Conservation (phyloP, 805 yeast genomes). For the Sugiyamaella chiloensis region DNA sequence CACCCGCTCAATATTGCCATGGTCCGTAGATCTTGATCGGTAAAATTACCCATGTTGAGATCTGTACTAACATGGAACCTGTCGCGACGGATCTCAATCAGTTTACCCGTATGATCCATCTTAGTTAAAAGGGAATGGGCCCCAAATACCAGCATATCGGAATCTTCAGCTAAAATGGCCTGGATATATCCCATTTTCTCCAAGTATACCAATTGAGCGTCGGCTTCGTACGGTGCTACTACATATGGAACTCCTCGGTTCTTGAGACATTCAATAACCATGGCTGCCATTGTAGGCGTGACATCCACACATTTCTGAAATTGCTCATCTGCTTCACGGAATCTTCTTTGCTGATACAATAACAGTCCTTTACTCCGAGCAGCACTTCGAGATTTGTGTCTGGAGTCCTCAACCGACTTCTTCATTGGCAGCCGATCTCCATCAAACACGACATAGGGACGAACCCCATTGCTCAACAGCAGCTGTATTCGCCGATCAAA, state of each 20-base stretch:
- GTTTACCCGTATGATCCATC: conserved; percentile 63
- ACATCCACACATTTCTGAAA: conserved; percentile 81
- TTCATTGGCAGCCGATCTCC: conserved; percentile 86
- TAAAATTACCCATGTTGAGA: conserved; percentile 48
- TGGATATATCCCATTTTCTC: conserved; percentile 72
- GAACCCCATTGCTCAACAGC: conserved; percentile 64
- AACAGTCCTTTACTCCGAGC: conserved; percentile 46
- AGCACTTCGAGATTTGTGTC: conserved; percentile 52
- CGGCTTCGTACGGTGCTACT: conserved; percentile 99
- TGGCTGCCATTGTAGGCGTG: conserved; percentile 87
- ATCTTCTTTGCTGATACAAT: conserved; percentile 47
- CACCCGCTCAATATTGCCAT: conserved; percentile 94
- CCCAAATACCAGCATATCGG: conserved; percentile 89
- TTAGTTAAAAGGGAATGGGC: conserved; percentile 74
- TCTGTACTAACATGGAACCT: conserved; percentile 49
- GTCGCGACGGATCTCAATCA: conserved; percentile 63
- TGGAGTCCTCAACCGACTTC: conserved; percentile 63
- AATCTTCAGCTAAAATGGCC: conserved; percentile 90
- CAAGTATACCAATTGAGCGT: conserved; percentile 89
- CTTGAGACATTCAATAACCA: conserved; percentile 64
- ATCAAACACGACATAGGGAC: conserved; percentile 88
- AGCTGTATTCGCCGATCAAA: conserved; percentile 64
- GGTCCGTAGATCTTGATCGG: conserved; percentile 58
- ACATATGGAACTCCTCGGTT: conserved; percentile 57
- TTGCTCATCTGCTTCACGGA: conserved; percentile 58